Evolutionary conservation across 805 yeast genomes (phyloP).

Genomic region (Yamadazyma sp.): DNA sequence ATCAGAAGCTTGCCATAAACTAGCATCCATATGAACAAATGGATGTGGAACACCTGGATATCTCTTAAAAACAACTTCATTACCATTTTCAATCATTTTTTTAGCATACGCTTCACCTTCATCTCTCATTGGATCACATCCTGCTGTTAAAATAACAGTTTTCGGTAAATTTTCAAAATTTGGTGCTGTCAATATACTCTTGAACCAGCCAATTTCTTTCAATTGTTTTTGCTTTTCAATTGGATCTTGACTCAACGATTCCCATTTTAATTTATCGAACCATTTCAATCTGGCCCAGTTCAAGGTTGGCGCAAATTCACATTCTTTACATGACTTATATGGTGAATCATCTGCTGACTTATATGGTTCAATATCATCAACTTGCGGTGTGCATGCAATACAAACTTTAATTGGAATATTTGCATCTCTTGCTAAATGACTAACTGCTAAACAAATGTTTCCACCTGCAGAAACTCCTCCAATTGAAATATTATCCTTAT

Average conservation of each 20-base stretch:
- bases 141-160: constrained; percentile 27
- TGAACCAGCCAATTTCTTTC: constrained; percentile 27
- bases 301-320: constrained; percentile 29
- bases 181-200: constrained; percentile 24
- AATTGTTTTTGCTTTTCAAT: constrained; percentile 13
- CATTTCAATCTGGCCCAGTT: constrained; percentile 28
- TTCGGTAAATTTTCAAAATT: constrained; percentile 22
- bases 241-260: constrained; percentile 16
- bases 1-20: constrained; percentile 25
- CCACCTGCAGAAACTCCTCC: constrained; percentile 25
- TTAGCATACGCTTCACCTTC: constrained; percentile 30
- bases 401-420: constrained; percentile 20
- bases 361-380: constrained; percentile 24
- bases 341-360: constrained; percentile 22
- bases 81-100: constrained; percentile 21
- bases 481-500: constrained; percentile 20
- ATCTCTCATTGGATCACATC: constrained; percentile 30
- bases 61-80: constrained; percentile 23
- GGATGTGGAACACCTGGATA: constrained; percentile 32
- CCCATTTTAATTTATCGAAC: constrained; percentile 28
- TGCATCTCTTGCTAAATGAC: constrained; percentile 23
- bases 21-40: constrained; percentile 30
- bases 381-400: constrained; percentile 30
- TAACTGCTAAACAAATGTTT: constrained; percentile 22
- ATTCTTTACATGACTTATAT: constrained; percentile 20